Evolutionary conservation across 2,329 filamentous ascomycete genomes (phyloP).

Genomic region (Ramularia endophylla): DNA sequence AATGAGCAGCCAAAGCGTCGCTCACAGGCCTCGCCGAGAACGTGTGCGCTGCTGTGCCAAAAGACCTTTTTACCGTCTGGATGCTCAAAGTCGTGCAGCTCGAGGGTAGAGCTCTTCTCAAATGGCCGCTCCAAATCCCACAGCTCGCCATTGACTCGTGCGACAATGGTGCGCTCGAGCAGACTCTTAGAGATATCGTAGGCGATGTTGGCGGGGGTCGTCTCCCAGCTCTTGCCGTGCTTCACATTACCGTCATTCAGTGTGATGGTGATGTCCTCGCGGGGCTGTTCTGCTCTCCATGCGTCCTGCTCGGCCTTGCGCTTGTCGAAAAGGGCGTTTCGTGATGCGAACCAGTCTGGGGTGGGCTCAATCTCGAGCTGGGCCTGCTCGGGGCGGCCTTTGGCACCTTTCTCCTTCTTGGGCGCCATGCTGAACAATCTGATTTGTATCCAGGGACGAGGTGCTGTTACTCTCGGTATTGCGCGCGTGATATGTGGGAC

Average conservation of each 20-base stretch:
- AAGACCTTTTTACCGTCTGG: slow-evolving; percentile 83
- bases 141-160: slow-evolving; percentile 74
- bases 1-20: slow-evolving; percentile 84
- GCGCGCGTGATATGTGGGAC: too few relatives aligned
- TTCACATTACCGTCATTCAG: slow-evolving; percentile 66
- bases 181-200: slow-evolving; percentile 78
- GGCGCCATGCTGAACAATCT: slow-evolving; percentile 22
- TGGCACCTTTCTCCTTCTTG: slow-evolving; percentile 43
- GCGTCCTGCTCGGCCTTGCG: slow-evolving; percentile 79
- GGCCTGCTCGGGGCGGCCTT: slow-evolving; percentile 32
- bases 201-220: slow-evolving; percentile 73
- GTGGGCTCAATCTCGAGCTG: slow-evolving; percentile 47
- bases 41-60: slow-evolving; percentile 95
- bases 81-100: slow-evolving; percentile 76
- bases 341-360: slow-evolving; percentile 74
- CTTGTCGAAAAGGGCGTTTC: slow-evolving; percentile 81
- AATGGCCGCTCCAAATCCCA: slow-evolving; percentile 93
- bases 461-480: not conserved
- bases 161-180: slow-evolving; percentile 80
- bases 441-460: not conserved
- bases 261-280: slow-evolving; percentile 67
- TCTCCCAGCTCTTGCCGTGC: slow-evolving; percentile 81
- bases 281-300: slow-evolving; percentile 64
- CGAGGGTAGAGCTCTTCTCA: slow-evolving; percentile 79
- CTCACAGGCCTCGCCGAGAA: slow-evolving; percentile 92